These are phyloP conservation scores for Juglanconis sp. DNA, from an alignment of 2,329 filamentous ascomycete species.

Conservation along the genomic window DNA sequence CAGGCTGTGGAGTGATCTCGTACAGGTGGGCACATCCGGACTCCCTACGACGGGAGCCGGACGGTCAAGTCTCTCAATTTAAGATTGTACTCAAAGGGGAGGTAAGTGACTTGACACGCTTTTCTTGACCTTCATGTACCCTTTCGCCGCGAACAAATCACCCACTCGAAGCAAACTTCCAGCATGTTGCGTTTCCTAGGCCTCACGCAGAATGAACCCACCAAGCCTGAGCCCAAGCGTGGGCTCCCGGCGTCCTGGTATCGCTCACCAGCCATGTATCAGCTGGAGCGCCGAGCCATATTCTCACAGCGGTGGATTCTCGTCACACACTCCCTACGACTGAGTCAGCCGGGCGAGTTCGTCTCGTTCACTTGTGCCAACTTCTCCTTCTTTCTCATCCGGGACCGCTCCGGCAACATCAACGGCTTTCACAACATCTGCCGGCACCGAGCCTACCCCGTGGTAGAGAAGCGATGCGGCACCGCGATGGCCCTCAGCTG, in stretches of 20 bases:
- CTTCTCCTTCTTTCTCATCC: conserved; percentile 38
- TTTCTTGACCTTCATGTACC: neutral
- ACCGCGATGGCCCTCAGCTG: conserved; percentile 38
- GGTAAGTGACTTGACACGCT: neutral
- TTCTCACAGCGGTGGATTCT: conserved; percentile 40
- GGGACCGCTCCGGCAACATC: conserved; percentile 30
- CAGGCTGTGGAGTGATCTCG: no score
- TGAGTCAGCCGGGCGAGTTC: conserved; percentile 33
- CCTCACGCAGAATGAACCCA: neutral
- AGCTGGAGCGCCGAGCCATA: conserved; percentile 42
- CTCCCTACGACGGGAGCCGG: neutral
- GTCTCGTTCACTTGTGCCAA: conserved; percentile 31
- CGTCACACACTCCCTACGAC: conserved; percentile 32
- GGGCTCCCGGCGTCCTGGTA: conserved; percentile 44
- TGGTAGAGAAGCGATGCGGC: conserved; percentile 34
- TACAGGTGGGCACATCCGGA: neutral
- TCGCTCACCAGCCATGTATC: conserved; percentile 38
- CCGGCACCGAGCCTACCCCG: conserved; percentile 41
- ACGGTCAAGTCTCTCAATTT: neutral
- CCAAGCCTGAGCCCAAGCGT: conserved; percentile 22
- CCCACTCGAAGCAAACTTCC: neutral
- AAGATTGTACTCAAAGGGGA: neutral
- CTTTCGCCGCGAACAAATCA: no score
- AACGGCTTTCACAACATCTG: conserved; percentile 43
- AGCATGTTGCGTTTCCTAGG: conserved; percentile 14